A percentile compares a stretch with the other conserved stretches of the same genome.
Conservation (phyloP, 768 basidiomycete genomes). For the Mrakia hoshinonis region DNA sequence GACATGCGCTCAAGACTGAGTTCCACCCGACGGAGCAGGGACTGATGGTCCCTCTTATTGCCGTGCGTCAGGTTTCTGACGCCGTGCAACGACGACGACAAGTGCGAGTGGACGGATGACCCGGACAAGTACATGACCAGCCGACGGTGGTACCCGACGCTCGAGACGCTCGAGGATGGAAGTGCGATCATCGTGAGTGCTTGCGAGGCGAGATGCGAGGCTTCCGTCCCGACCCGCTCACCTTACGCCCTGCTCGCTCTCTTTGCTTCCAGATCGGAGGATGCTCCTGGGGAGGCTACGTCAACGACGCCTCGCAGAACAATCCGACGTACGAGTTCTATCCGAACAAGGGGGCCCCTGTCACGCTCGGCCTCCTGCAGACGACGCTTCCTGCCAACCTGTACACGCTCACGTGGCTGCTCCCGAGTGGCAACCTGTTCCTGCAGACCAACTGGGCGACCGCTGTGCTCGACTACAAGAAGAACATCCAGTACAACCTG, state of each 20-base stretch:
- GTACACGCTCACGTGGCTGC: slow-evolving; percentile 39
- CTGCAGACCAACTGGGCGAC: slow-evolving; percentile 43
- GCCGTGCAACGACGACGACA: slow-evolving; percentile 57
- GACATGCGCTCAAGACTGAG: neutral
- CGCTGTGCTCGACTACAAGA: slow-evolving; percentile 57
- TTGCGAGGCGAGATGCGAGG: neutral
- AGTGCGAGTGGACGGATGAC: slow-evolving; percentile 53
- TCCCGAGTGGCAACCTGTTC: slow-evolving; percentile 39
- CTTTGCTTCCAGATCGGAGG: slow-evolving; percentile 43
- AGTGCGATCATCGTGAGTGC: slow-evolving; percentile 47
- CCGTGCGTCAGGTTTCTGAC: slow-evolving; percentile 51
- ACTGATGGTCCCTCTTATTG: neutral
- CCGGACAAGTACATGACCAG: slow-evolving; percentile 44
- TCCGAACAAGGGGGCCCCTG: slow-evolving; percentile 36
- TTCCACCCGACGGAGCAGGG: neutral
- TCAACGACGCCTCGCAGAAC: slow-evolving; percentile 38
- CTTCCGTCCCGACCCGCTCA: neutral
- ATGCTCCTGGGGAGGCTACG: slow-evolving; percentile 42
- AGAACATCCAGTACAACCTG: slow-evolving; percentile 34
- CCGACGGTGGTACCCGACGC: slow-evolving; percentile 67
- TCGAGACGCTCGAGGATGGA: slow-evolving; percentile 62
- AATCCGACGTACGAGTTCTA: slow-evolving; percentile 42
- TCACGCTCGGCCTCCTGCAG: slow-evolving; percentile 37
- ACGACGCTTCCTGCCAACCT: slow-evolving; percentile 40
- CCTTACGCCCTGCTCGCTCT: neutral